A percentile compares a stretch with the other conserved stretches of the same genome.
Conservation (phyloP, 2,329 filamentous ascomycete genomes). For the Lizonia empirigonia region DNA sequence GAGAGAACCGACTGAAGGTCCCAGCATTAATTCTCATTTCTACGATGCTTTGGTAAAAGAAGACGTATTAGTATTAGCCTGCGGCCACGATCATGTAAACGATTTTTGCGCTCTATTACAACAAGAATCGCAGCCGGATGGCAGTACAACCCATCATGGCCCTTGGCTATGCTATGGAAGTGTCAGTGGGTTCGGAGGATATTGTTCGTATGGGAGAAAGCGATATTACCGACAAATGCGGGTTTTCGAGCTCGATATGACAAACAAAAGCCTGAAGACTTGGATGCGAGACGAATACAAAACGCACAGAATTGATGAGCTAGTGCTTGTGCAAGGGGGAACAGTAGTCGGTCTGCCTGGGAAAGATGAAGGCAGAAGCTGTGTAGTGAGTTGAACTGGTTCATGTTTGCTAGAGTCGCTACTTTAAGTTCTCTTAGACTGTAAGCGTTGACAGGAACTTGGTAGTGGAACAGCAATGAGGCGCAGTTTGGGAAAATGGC, state of each 20-base stretch:
- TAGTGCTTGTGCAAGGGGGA: slow-evolving; percentile 39
- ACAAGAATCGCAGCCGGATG: slow-evolving; percentile 26
- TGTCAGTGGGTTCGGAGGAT: slow-evolving; percentile 86
- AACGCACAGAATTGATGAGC: slow-evolving; percentile 49
- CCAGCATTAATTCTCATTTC: slow-evolving; percentile 86
- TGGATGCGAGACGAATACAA: slow-evolving; percentile 80
- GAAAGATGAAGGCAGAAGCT: slow-evolving; percentile 26
- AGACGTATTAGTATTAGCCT: slow-evolving; percentile 81
- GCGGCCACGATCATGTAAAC: slow-evolving; percentile 93
- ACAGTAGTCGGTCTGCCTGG: slow-evolving; percentile 27
- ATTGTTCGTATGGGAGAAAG: slow-evolving; percentile 83
- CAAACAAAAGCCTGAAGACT: slow-evolving; percentile 71
- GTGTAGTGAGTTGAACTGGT: slow-evolving; percentile 13
- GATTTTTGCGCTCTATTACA: slow-evolving; percentile 75
- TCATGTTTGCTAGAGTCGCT: no score
- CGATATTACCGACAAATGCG: slow-evolving; percentile 71
- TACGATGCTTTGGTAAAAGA: slow-evolving; percentile 82
- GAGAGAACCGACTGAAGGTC: slow-evolving; percentile 82
- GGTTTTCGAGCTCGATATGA: slow-evolving; percentile 88
- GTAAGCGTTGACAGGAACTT: no score
- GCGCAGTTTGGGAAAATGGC: no score
- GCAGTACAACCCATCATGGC: background rate
- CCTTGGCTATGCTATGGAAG: slow-evolving; percentile 78
- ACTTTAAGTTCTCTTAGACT: no score
- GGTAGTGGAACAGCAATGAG: no score